phyloP scores from a whole-genome alignment of 202 grass and related monocot species.

The Setaria italica region DNA sequence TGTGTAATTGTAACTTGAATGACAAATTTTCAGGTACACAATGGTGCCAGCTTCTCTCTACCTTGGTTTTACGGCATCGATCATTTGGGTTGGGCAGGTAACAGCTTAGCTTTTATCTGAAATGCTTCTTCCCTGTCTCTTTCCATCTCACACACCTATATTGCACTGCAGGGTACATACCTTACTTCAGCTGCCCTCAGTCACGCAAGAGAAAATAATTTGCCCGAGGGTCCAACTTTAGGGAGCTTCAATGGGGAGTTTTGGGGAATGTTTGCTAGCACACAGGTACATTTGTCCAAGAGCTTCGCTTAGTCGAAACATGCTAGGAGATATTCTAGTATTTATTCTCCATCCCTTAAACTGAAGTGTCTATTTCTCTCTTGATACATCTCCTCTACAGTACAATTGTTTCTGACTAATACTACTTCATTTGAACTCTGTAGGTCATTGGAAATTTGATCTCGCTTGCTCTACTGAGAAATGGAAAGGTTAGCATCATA shows the following conservation, averaged over 20 bases:
- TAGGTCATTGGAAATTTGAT: slow-evolving; percentile 99
- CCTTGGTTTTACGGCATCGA: slow-evolving; percentile 86
- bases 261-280: slow-evolving; percentile 92
- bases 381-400: not conserved
- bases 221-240: slow-evolving; percentile 78
- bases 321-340: slow-evolving; percentile 10
- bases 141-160: not conserved
- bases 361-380: slow-evolving; percentile 32
- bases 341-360: slow-evolving; percentile 27
- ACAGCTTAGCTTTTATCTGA: not conserved
- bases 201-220: slow-evolving; percentile 80
- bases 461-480: slow-evolving; percentile 77
- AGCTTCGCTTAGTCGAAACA: not conserved
- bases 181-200: slow-evolving; percentile 85
- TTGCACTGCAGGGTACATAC: slow-evolving; percentile 73
- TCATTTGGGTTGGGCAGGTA: slow-evolving; percentile 95
- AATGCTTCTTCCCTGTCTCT: slow-evolving; percentile 10
- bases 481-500: slow-evolving; percentile 57
- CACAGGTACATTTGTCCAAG: slow-evolving; percentile 59
- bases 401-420: slow-evolving; percentile 19
- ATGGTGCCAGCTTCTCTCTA: slow-evolving; percentile 85
- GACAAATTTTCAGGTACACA: slow-evolving; percentile 59
- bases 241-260: slow-evolving; percentile 96
- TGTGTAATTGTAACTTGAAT: not conserved
- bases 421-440: slow-evolving; percentile 33